phyloP scores from a whole-genome alignment of 2,329 filamentous ascomycete species.

The Monilinia vaccinii-corymbosi region DNA sequence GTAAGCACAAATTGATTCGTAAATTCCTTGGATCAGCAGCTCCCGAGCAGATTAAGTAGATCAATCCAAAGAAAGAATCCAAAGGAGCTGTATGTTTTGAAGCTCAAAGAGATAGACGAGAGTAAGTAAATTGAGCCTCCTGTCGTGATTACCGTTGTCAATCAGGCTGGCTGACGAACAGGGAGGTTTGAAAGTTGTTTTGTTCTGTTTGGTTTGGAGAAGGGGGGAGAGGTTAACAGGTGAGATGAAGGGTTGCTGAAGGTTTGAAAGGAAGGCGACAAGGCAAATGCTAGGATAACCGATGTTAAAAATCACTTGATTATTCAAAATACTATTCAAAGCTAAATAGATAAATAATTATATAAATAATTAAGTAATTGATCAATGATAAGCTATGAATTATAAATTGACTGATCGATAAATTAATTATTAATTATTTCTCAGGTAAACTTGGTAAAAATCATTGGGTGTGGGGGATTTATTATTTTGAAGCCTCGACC shows the following conservation, averaged over 20 bases:
- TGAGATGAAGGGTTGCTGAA: neutral
- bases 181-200: neutral
- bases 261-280: neutral
- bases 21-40: neutral
- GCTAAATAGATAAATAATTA: too few relatives aligned
- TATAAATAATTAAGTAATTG: too few relatives aligned
- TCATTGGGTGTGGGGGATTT: neutral
- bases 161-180: slow-evolving; percentile 1
- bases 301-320: neutral
- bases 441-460: too few relatives aligned
- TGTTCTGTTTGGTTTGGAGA: too few relatives aligned
- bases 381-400: too few relatives aligned
- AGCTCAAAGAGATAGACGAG: neutral
- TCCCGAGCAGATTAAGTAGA: slow-evolving; percentile 1
- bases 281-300: neutral
- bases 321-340: too few relatives aligned
- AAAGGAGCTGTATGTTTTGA: neutral
- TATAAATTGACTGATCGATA: too few relatives aligned
- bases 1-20: neutral
- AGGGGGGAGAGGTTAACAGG: too few relatives aligned
- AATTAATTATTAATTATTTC: too few relatives aligned
- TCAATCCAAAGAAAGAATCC: neutral
- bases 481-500: neutral
- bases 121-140: neutral
- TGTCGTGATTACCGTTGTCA: neutral